These are phyloP conservation scores for Metschnikowia amazonensis DNA, from an alignment of 805 yeast species.

Conservation along the genomic window DNA sequence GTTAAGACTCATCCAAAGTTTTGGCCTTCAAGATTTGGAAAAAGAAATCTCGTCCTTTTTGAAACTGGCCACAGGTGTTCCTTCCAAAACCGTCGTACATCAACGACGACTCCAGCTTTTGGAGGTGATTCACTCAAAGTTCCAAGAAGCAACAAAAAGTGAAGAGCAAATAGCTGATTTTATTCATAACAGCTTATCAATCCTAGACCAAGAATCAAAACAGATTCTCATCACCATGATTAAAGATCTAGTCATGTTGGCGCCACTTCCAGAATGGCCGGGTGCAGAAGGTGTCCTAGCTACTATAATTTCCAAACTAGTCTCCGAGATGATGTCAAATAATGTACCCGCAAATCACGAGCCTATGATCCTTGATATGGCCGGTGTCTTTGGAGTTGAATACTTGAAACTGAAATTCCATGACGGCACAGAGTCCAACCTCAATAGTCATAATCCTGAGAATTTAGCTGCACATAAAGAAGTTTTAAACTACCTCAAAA, in stretches of 20 bases:
- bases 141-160: conserved; percentile 4
- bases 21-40: conserved; percentile 18
- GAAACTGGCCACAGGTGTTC: conserved; percentile 6
- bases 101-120: conserved; percentile 9
- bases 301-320: conserved; percentile 1
- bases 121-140: background rate
- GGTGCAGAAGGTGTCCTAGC: conserved; percentile 39
- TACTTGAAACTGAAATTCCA: conserved; percentile 3
- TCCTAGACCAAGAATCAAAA: conserved; percentile 9
- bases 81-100: conserved; percentile 6
- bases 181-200: conserved; percentile 6
- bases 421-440: background rate
- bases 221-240: conserved; percentile 28
- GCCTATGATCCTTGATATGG: conserved; percentile 11
- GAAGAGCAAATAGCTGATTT: conserved; percentile 8
- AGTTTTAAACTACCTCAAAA: conserved; percentile 6
- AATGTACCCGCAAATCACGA: conserved; percentile 7
- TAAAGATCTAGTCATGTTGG: conserved; percentile 51
- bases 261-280: conserved; percentile 60
- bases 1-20: conserved; percentile 38
- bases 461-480: background rate
- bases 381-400: conserved; percentile 8
- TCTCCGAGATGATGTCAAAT: conserved; percentile 1
- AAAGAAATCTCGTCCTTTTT: conserved; percentile 4
- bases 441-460: background rate